Base-by-base conservation (phyloP, 139 green algal species). In the Coelastrella sp. region DNA sequence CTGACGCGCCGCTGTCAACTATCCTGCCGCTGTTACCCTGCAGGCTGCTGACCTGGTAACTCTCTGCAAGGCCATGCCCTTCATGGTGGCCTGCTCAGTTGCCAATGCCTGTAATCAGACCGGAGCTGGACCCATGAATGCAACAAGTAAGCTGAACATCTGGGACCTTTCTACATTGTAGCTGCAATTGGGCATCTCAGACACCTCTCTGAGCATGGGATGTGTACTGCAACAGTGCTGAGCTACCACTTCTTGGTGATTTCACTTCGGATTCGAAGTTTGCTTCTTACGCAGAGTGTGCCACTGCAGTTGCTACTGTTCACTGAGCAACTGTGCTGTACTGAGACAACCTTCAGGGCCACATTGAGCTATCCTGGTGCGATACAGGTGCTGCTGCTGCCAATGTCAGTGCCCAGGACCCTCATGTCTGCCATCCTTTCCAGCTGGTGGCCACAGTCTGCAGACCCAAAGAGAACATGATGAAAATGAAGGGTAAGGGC, bases 381-480 rank as follows among this genome's bases (percentile, higher is more conserved):
- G 19, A 6, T 27, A n/a, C 53, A 64, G 53, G 17, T 64, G 25
- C 76, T 62, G 57, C 35, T 34, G 76, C 76, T 40, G 57, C 76
- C n/a, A 73, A 72, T 13, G 57, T 83, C 3, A 74, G 57, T 40
- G n/a, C 15, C 17, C 11, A 23, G 9, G 40, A 83, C 19, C 35
- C 76, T 3, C 40, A 59, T 57, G 57, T 72, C 76, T 83, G 76
- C n/a, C 32, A 5, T 11, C 25, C 30, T 9, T 63, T 83, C 38
- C 68, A 83, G 25, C 76, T 60, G n/a, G 35, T 83, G 9, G 76
- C 57, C 3, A 83, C 76, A 6, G 64, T 83, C 4, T 83, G 76
- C 76, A 83, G 48, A 27, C 76, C 50, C 19, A 62, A 73, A 32
- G 68, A 62, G 7, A 62, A 62, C 76, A 83, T 83, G 76, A 83